Base-by-base conservation (phyloP, 371 early-diverging fungal species). In the Amoeboaphelidium protococcarum region DNA sequence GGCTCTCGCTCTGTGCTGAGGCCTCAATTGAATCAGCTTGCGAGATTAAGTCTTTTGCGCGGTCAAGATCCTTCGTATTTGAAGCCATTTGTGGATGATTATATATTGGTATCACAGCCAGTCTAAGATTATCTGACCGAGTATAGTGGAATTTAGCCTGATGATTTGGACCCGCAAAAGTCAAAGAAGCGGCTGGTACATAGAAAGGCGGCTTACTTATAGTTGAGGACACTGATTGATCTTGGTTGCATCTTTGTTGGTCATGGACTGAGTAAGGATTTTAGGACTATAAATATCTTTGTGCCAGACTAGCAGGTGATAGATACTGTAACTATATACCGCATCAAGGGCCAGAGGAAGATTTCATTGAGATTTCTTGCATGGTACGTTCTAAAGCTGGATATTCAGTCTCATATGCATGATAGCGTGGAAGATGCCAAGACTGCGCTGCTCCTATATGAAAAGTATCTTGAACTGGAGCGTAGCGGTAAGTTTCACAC, bases 51-150 rank as follows among this genome's bases (percentile, higher is more conserved):
- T 50, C 80, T 90, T 0, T 53, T 89, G 16, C 73, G 91, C 6
- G 88, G 87, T 2, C 67, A 72, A 37, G 44, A 31, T 23, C 82
- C 80, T 0, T 59, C 61, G 1, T 51, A 51, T 2, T 54, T 68
- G 41, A 72, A 76, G 37, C 88, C 90, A 0, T 89, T 89, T 55
- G 83, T 92, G 24, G 94, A 92, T 58, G 94, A 92, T 51, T 90
- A 92, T 56, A 82, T 92, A 40, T 71, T 68, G 0, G 74, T 77
- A 1, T 68, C 69, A 2, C 81, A 82, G 42, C 77, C 78, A 1
- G 69, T 92, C 19, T 80, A 76, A 13, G 87, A 92, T 52, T 84
- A 87, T 52, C 52, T 88, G 24, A 87, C 94, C 0, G 81, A 82
- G 57, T 92, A 68, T 52, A 82, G 83, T 23, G 91, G 94, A 26